Conservation (phyloP, 2,329 filamentous ascomycete species). For the Magnaporthiopsis poae region DNA sequence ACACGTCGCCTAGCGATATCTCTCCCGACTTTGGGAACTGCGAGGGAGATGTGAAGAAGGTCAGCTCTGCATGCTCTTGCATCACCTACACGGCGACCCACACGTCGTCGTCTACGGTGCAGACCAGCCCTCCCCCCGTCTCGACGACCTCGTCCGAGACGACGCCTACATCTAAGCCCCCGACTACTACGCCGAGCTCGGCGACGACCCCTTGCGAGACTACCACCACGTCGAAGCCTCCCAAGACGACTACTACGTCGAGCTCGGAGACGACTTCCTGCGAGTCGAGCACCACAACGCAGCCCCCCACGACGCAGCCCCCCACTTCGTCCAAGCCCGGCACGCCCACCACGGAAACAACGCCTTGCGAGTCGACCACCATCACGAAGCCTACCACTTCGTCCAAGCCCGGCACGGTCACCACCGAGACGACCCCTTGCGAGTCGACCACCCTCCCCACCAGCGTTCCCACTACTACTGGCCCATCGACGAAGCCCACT, state of each 20-base stretch:
- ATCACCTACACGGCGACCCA: constrained; percentile 15
- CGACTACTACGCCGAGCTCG: neutral
- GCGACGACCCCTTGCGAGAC: neutral
- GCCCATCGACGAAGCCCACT: neutral
- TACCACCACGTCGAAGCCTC: neutral
- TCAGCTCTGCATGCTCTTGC: constrained; percentile 22
- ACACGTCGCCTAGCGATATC: constrained; percentile 1
- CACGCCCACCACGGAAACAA: neutral
- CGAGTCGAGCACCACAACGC: neutral
- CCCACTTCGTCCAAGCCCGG: neutral
- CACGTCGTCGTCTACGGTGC: neutral
- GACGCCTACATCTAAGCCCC: neutral
- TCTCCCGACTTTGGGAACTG: constrained; percentile 11
- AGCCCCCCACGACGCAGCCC: neutral
- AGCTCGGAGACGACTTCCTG: neutral
- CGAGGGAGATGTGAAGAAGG: constrained; percentile 12
- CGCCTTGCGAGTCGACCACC: neutral
- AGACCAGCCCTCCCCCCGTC: neutral
- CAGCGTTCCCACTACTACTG: neutral
- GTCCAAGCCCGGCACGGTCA: neutral
- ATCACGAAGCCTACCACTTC: neutral
- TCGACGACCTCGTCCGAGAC: neutral
- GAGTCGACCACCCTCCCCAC: neutral
- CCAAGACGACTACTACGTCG: neutral
- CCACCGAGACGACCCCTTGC: neutral